Percentiles rank a stretch among this genome's conserved stretches.
Conservation (phyloP, 2,329 filamentous ascomycete species). For the Aspergillus phoenicis region DNA sequence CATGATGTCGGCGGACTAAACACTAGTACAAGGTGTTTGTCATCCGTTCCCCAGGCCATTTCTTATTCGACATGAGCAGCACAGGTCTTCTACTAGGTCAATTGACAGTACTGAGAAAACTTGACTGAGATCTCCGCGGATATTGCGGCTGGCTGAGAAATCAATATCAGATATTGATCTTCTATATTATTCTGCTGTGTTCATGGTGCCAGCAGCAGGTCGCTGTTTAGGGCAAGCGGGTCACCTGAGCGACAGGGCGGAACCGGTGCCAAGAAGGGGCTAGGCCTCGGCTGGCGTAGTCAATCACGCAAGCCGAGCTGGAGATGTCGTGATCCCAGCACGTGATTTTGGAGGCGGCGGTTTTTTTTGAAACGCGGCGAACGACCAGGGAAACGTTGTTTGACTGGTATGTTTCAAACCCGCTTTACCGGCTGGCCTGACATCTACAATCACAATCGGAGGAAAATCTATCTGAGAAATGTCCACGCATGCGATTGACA, state of each 20-base stretch:
- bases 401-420: background rate
- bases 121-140: background rate
- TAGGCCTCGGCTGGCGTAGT: conserved; percentile 6
- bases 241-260: conserved; percentile 15
- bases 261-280: conserved; percentile 1
- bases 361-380: conserved; percentile 6
- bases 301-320: conserved; percentile 30
- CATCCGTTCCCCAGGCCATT: background rate
- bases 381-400: background rate
- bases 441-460: background rate
- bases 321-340: conserved; percentile 28
- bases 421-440: background rate
- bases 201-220: background rate
- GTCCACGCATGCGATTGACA: conserved; percentile 3
- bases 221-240: conserved; percentile 14
- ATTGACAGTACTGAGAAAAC: background rate
- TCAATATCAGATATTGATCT: background rate
- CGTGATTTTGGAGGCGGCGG: conserved; percentile 1
- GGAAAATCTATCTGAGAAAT: background rate
- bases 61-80: background rate
- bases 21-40: background rate
- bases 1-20: background rate
- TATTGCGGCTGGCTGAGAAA: background rate
- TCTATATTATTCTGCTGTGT: background rate
- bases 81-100: background rate